Percentiles rank a stretch among this genome's conserved stretches.
Conservation (phyloP, 2,329 filamentous ascomycete species). For the Trichoderma aggressivum region DNA sequence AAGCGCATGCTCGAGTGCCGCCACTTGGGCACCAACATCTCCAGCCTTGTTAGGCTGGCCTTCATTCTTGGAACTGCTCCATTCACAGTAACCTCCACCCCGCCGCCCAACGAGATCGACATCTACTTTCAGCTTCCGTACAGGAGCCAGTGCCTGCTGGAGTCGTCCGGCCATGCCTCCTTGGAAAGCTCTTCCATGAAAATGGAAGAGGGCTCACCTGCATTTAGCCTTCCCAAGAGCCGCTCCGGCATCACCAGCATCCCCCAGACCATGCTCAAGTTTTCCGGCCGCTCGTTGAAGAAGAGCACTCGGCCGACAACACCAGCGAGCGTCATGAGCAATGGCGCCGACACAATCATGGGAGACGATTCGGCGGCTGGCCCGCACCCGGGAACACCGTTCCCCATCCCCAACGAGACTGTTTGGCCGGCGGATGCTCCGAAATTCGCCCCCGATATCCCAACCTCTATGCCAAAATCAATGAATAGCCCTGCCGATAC, state of each 20-base stretch:
- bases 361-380: slow-evolving; percentile 34
- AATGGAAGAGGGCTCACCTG: slow-evolving; percentile 27
- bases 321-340: slow-evolving; percentile 26
- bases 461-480: slow-evolving; percentile 29
- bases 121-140: slow-evolving; percentile 38
- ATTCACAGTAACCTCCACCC: slow-evolving; percentile 35
- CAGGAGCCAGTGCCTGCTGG: slow-evolving; percentile 36
- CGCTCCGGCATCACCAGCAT: slow-evolving; percentile 29
- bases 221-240: slow-evolving; percentile 28
- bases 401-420: slow-evolving; percentile 38
- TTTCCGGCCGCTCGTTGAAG: slow-evolving; percentile 36
- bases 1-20: slow-evolving; percentile 45
- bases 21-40: slow-evolving; percentile 41
- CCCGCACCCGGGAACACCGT: slow-evolving; percentile 41
- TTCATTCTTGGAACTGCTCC: slow-evolving; percentile 43
- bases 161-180: slow-evolving; percentile 30
- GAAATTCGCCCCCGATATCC: slow-evolving; percentile 37
- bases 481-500: slow-evolving; percentile 33
- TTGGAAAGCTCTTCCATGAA: slow-evolving; percentile 26
- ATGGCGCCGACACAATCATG: slow-evolving; percentile 31
- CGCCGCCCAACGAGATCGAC: slow-evolving; percentile 39
- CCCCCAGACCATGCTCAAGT: slow-evolving; percentile 30
- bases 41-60: slow-evolving; percentile 41
- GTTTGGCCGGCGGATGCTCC: slow-evolving; percentile 39
- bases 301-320: slow-evolving; percentile 36